Evolutionary conservation across 2,329 filamentous ascomycete species (phyloP), one percentile per base, ranked within the genome.

Genomic region (Sclerotiophoma versabilis): DNA sequence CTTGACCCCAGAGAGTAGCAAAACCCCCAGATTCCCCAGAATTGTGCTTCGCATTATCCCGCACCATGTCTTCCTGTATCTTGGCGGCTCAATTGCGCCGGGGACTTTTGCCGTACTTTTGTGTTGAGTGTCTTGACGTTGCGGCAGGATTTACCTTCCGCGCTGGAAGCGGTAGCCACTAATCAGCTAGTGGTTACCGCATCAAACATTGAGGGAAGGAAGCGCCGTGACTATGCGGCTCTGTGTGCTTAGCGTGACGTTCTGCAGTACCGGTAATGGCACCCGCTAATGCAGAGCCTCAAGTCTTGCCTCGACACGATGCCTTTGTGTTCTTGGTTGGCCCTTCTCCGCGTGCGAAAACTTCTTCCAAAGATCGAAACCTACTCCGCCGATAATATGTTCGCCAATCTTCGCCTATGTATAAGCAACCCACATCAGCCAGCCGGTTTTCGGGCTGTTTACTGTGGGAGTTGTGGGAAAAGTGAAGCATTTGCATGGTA

Each of bases 1-100:
- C 36, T 47, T 48, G 45, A 58, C 62, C 55, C 52, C 59, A 60
- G 45, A 50, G 32, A 26, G 47, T 43, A 14, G 32, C 38, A 38
- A 3, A 22, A 53, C 58, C 60, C 64, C 64, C 64, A 50, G 54
- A 47, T 60, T 59, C 62, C 59, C 64, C 60, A 61, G 52, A 48
- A 53, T 54, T 44, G 39, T 46, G 49, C 38, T 37, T 56, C 62
- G 64, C 60, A 49, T 60, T 58, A 60, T 64, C 58, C 64, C 64
- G 64, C 50, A 37, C 51, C 54, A 54, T 57, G 49, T 53, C 38
- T 49, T 49, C 47, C 52, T 47, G 34, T 43, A 20, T 12, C 12
- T 26, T 22, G 15, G 15, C 10, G 30, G 29, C 32, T 45, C 41
- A 49, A 41, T 32, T 38, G 30, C 10, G 34, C 27, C 27, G 22